These are phyloP conservation scores for Onygenales sp. DNA, from an alignment of 2,329 filamentous ascomycete species.

Conservation along the genomic window DNA sequence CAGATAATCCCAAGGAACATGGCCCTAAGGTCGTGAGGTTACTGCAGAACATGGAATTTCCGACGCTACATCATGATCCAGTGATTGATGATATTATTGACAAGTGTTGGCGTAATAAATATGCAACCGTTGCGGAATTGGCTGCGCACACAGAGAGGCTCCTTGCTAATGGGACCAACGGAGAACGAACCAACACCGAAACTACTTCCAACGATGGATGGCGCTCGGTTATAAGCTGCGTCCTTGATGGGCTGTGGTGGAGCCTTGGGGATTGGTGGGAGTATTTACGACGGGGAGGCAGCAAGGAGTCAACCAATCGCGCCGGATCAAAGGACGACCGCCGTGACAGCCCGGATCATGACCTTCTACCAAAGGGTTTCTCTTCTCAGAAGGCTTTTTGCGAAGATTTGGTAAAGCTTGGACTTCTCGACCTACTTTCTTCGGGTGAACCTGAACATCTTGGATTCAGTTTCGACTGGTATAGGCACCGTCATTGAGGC, in stretches of 20 bases:
- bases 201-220: conserved; percentile 3
- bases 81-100: conserved; percentile 17
- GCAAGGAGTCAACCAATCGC: neutral
- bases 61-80: conserved; percentile 15
- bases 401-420: conserved; percentile 16
- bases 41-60: conserved; percentile 17
- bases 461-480: conserved; percentile 16
- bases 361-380: conserved; percentile 9
- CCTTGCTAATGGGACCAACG: conserved; percentile 1
- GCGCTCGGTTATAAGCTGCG: conserved; percentile 5
- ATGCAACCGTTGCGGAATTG: conserved; percentile 4
- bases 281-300: neutral
- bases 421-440: conserved; percentile 18
- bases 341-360: conserved; percentile 5
- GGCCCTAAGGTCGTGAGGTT: conserved; percentile 11
- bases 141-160: conserved; percentile 4
- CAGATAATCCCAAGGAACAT: conserved; percentile 14
- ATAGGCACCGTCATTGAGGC: neutral
- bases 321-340: conserved; percentile 5
- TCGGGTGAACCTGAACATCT: conserved; percentile 15
- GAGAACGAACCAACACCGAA: conserved; percentile 4
- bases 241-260: conserved; percentile 9
- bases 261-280: conserved; percentile 5
- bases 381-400: conserved; percentile 16
- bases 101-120: conserved; percentile 10